These are phyloP conservation scores for Calonectria fujianensis DNA, from an alignment of 2,329 filamentous ascomycete genomes.

Conservation along the genomic window DNA sequence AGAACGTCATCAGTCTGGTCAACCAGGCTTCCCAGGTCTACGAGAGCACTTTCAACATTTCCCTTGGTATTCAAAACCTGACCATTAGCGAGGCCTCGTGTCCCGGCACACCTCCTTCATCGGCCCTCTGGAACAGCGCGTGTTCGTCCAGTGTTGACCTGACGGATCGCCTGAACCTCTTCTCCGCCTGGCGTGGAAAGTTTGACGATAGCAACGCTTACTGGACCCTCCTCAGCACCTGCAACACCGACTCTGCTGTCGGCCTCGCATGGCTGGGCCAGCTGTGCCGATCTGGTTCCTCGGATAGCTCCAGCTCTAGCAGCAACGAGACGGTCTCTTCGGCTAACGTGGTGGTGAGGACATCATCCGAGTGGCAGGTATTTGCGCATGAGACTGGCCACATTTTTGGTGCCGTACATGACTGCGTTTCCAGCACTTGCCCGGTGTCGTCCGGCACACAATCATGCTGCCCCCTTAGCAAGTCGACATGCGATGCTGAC, in stretches of 20 bases:
- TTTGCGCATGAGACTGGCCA: constrained; percentile 96
- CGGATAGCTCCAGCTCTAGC: constrained; percentile 70
- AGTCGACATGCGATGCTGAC: constrained; percentile 81
- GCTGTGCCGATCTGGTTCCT: constrained; percentile 80
- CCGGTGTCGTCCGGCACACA: constrained; percentile 72
- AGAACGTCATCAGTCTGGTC: constrained; percentile 88
- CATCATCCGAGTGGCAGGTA: constrained; percentile 92
- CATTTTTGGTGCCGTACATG: constrained; percentile 96
- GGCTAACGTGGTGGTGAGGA: constrained; percentile 92
- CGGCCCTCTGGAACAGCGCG: constrained; percentile 88
- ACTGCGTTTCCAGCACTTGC: constrained; percentile 85
- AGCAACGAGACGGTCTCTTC: constrained; percentile 85
- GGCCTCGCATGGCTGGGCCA: constrained; percentile 96
- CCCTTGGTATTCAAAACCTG: constrained; percentile 90
- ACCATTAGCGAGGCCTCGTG: constrained; percentile 86
- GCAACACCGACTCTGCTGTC: constrained; percentile 88
- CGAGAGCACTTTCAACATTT: constrained; percentile 95
- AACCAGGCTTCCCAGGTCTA: constrained; percentile 92
- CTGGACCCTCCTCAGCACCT: constrained; percentile 92
- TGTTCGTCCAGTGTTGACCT: constrained; percentile 81
- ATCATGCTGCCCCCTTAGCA: constrained; percentile 87
- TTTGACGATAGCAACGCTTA: constrained; percentile 89
- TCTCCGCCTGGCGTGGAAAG: constrained; percentile 90
- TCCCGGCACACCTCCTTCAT: constrained; percentile 78
- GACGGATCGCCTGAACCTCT: constrained; percentile 86